These are phyloP conservation scores for Lasiodiplodia theobromae DNA, from an alignment of 2,329 filamentous ascomycete genomes.

Conservation along the genomic window DNA sequence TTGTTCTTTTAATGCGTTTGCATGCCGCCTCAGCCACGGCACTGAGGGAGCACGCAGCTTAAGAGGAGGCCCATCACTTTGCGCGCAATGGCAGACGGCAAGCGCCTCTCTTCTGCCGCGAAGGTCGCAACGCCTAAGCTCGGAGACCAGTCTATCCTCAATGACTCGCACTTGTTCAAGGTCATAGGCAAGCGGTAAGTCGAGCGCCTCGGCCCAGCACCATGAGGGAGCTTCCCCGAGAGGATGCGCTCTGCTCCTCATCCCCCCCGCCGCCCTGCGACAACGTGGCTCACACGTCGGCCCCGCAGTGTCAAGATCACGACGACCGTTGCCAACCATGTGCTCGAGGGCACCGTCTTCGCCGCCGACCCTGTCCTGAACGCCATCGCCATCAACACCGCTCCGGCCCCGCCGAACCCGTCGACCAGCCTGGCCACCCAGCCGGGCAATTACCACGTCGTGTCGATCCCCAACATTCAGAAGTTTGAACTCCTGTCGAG, in stretches of 20 bases:
- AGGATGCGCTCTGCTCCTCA: slow-evolving; percentile 4
- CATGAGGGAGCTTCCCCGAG: neutral
- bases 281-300: slow-evolving; percentile 17
- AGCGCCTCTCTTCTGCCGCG: slow-evolving; percentile 62
- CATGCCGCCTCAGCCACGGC: slow-evolving; percentile 37
- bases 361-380: slow-evolving; percentile 68
- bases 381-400: slow-evolving; percentile 66
- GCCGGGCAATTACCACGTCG: slow-evolving; percentile 65
- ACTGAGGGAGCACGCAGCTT: slow-evolving; percentile 31
- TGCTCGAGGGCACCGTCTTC: slow-evolving; percentile 68
- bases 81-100: slow-evolving; percentile 62
- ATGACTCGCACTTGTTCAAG: slow-evolving; percentile 56
- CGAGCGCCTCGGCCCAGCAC: slow-evolving; percentile 10
- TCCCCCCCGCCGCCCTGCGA: slow-evolving; percentile 8
- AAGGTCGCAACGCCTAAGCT: slow-evolving; percentile 62
- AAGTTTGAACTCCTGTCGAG: slow-evolving; percentile 62
- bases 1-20: slow-evolving; percentile 45
- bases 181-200: slow-evolving; percentile 68
- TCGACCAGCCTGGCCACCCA: slow-evolving; percentile 48
- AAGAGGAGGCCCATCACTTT: slow-evolving; percentile 29
- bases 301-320: slow-evolving; percentile 62
- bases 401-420: slow-evolving; percentile 52
- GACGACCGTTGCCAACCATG: slow-evolving; percentile 49
- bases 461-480: slow-evolving; percentile 66
- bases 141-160: slow-evolving; percentile 35